phyloP scores from a whole-genome alignment of 345 rosid genomes.

The Mangifera indica region DNA sequence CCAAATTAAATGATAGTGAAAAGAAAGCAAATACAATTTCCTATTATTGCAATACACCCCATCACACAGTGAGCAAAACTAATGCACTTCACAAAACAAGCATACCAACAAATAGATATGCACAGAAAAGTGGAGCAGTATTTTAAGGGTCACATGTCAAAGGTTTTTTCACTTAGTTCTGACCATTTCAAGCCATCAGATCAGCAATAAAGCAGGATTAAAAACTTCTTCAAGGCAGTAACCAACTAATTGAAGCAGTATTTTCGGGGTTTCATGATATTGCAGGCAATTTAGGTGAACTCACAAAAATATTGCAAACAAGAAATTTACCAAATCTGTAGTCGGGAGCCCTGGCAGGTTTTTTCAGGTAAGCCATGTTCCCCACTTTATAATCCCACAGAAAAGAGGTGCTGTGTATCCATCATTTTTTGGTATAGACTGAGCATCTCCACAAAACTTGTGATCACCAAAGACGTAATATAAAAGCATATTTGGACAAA shows the following conservation, averaged over 20 bases:
- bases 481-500: slow-evolving; percentile 20
- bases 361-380: slow-evolving; percentile 79
- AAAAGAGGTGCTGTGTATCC: slow-evolving; percentile 90
- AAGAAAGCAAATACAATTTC: neutral
- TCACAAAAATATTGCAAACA: neutral
- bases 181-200: neutral
- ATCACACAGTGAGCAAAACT: neutral
- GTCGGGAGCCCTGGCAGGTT: slow-evolving; percentile 60
- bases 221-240: neutral
- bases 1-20: neutral
- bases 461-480: slow-evolving; percentile 76
- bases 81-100: too few species aligned
- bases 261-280: neutral
- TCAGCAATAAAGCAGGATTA: slow-evolving; percentile 4
- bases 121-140: too few species aligned
- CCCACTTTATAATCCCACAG: slow-evolving; percentile 65
- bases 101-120: too few species aligned
- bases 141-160: neutral
- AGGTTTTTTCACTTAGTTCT: neutral
- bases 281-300: neutral
- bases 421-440: slow-evolving; percentile 64
- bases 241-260: neutral
- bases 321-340: slow-evolving; percentile 43
- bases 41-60: neutral
- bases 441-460: slow-evolving; percentile 91